phyloP scores from a whole-genome alignment of 768 basidiomycete genomes.

The Russula emetica region DNA sequence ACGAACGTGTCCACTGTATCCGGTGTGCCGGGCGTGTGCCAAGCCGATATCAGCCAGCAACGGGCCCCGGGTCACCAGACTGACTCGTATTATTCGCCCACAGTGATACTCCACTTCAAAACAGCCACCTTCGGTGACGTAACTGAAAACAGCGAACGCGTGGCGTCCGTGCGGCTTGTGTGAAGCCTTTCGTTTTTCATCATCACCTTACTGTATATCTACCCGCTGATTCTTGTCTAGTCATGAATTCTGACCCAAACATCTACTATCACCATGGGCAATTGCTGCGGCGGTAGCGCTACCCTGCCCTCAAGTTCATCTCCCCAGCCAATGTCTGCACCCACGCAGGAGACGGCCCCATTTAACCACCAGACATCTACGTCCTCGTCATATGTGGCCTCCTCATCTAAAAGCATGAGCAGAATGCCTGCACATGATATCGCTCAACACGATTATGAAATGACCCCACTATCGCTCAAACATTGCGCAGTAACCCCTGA shows the following conservation, averaged over 20 bases:
- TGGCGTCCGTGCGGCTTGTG: background rate
- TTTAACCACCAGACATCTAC: background rate
- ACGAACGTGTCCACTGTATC: no score
- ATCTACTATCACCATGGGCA: background rate
- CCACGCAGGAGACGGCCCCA: background rate
- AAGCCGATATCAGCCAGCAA: no score
- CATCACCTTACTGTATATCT: background rate
- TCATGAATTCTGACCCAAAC: background rate
- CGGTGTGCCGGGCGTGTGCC: no score
- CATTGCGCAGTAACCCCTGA: background rate
- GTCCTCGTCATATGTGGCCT: background rate
- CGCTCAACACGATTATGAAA: background rate
- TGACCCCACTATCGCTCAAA: background rate
- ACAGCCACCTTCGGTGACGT: background rate
- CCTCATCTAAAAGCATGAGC: background rate
- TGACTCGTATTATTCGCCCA: no score
- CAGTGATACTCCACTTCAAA: no score
- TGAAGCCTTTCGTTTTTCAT: background rate
- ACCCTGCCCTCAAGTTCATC: background rate
- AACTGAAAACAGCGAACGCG: background rate
- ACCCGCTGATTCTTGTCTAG: background rate
- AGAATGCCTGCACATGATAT: background rate
- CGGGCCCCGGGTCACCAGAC: no score
- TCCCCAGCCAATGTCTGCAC: no score
- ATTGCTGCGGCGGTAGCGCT: background rate